These are phyloP conservation scores for Coccomyxa subellipsoidea DNA, from an alignment of 163 green algal genomes.

Conservation along the genomic window DNA sequence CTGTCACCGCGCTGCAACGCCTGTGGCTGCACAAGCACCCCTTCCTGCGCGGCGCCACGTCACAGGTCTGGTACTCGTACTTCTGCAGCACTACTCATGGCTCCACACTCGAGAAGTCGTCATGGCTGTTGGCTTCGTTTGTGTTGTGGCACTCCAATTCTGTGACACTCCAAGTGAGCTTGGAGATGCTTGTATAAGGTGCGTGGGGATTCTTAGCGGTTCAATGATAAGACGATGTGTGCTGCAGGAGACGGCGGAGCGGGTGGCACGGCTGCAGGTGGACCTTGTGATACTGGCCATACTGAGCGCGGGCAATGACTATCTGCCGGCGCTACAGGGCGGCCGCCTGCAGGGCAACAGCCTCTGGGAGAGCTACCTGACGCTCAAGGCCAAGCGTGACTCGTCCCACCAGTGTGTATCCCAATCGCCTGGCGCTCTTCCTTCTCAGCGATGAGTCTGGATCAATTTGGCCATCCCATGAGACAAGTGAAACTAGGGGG, in stretches of 20 bases:
- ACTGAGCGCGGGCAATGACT: constrained; percentile 46
- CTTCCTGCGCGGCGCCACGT: not conserved
- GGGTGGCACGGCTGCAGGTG: not conserved
- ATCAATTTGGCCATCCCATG: no score
- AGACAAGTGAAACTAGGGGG: not conserved
- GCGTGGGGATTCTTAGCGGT: no score
- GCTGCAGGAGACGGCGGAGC: not conserved
- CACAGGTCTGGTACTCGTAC: not conserved
- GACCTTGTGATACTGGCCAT: not conserved
- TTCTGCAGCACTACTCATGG: no score
- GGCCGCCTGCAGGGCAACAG: not conserved
- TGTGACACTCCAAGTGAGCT: no score
- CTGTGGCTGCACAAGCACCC: not conserved
- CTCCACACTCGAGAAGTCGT: no score
- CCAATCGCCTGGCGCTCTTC: no score
- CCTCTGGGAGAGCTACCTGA: not conserved
- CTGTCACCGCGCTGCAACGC: not conserved
- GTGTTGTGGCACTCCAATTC: no score
- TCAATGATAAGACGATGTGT: no score
- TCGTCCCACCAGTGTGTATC: not conserved
- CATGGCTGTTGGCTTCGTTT: no score
- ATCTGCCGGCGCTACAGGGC: constrained; percentile 58
- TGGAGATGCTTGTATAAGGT: no score
- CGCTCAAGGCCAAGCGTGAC: not conserved
- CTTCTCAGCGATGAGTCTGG: no score